Conservation (phyloP, 768 basidiomycete genomes). For the Trichaptum fuscoviolaceum region DNA sequence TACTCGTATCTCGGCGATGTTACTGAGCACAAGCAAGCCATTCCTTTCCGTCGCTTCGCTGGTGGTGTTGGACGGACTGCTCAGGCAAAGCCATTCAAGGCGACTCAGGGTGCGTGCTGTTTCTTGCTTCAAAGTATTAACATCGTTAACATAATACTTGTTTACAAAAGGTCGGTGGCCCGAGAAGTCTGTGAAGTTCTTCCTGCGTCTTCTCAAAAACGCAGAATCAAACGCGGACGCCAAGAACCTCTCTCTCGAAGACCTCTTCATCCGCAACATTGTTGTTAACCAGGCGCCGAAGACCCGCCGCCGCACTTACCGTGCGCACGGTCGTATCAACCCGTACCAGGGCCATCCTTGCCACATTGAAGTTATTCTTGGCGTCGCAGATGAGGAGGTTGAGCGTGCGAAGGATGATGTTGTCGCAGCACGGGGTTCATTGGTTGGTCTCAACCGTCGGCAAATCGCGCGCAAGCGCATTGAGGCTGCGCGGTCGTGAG, state of each 20-base stretch:
- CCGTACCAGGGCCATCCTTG: slow-evolving; percentile 98
- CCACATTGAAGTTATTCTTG: slow-evolving; percentile 93
- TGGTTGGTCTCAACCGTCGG: slow-evolving; percentile 74
- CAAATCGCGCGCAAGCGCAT: slow-evolving; percentile 85
- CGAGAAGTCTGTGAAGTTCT: slow-evolving; percentile 96
- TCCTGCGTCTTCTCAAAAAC: slow-evolving; percentile 93
- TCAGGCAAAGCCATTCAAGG: slow-evolving; percentile 95
- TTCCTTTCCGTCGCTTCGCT: slow-evolving; percentile 93
- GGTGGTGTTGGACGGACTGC: slow-evolving; percentile 93
- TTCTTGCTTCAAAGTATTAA: neutral
- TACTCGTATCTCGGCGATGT: slow-evolving; percentile 93
- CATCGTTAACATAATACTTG: neutral
- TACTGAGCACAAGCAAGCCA: slow-evolving; percentile 92
- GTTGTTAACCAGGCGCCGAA: slow-evolving; percentile 99
- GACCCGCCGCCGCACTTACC: slow-evolving; percentile 99
- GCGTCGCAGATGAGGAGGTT: slow-evolving; percentile 73
- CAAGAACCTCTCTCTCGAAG: slow-evolving; percentile 91
- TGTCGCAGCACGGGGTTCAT: slow-evolving; percentile 37
- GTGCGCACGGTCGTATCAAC: slow-evolving; percentile 96
- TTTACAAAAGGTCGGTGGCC: slow-evolving; percentile 88
- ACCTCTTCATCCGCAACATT: slow-evolving; percentile 92
- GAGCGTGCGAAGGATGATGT: slow-evolving; percentile 89
- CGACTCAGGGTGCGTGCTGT: slow-evolving; percentile 78
- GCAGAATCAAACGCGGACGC: slow-evolving; percentile 99
- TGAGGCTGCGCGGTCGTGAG: slow-evolving; percentile 61